Evolutionary conservation across 1,284 basidiomycete genomes (phyloP).

Genomic region (Leccinum pachyderme): DNA sequence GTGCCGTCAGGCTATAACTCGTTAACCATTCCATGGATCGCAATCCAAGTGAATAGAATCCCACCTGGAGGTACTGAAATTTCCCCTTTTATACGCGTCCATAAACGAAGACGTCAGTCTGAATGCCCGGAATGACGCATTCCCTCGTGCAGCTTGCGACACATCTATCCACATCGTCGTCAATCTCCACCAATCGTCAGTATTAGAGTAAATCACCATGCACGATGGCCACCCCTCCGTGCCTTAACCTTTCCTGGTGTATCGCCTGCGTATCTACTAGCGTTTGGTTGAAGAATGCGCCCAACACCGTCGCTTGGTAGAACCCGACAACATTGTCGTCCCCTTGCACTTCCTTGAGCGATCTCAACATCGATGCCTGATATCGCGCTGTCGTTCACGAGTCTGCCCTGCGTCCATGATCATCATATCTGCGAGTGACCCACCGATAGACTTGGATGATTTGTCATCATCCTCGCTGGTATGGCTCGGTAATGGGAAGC

Average conservation of each 20-base stretch:
- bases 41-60: background rate
- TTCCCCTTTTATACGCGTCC: conserved; percentile 81
- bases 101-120: conserved; percentile 82
- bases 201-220: conserved; percentile 59
- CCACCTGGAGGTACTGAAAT: conserved; percentile 86
- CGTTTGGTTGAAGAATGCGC: conserved; percentile 91
- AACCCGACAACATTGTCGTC: conserved; percentile 96
- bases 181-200: conserved; percentile 2
- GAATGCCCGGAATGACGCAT: conserved; percentile 91
- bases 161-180: conserved; percentile 46
- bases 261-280: conserved; percentile 87
- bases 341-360: conserved; percentile 88
- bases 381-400: conserved; percentile 59
- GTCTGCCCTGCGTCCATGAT: conserved; percentile 6
- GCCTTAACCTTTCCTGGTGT: conserved; percentile 75
- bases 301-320: conserved; percentile 89
- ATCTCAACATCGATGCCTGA: conserved; percentile 82
- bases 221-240: conserved; percentile 87
- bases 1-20: conserved; percentile 71
- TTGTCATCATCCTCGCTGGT: conserved; percentile 73
- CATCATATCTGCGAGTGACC: conserved; percentile 28
- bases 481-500: conserved; percentile 81
- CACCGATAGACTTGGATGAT: conserved; percentile 67
- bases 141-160: conserved; percentile 78
- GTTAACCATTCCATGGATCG: conserved; percentile 16